Percentiles rank a stretch among this genome's conserved stretches.
Conservation (phyloP, 495 filamentous ascomycete species). For the Aspergillus conjunctus region DNA sequence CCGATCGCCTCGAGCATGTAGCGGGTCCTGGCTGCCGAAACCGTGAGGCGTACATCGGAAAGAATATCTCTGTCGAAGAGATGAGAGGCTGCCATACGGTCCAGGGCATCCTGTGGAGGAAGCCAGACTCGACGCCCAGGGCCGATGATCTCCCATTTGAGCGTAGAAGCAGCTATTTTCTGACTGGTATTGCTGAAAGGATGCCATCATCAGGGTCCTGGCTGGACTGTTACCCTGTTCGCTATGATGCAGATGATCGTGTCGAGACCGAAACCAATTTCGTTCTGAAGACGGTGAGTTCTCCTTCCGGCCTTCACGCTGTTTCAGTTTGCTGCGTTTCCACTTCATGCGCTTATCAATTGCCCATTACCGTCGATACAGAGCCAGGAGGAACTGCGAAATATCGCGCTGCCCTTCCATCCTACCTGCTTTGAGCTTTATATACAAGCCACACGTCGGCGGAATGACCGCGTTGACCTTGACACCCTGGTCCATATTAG, state of each 20-base stretch:
- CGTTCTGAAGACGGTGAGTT: conserved; percentile 7
- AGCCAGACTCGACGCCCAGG: not conserved
- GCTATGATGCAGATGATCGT: conserved; percentile 2
- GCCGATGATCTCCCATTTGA: not conserved
- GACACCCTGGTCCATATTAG: not conserved
- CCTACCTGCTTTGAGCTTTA: conserved; percentile 1
- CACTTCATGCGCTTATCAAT: not conserved
- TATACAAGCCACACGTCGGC: not conserved
- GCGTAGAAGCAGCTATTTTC: not conserved
- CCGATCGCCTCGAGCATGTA: conserved; percentile 1
- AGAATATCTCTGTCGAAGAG: conserved; percentile 2
- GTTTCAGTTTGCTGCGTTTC: not conserved
- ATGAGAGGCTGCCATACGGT: conserved; percentile 12
- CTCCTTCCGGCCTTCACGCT: not conserved
- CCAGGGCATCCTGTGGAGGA: not conserved
- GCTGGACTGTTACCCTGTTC: conserved; percentile 2
- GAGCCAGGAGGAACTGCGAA: not conserved
- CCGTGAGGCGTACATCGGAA: not conserved
- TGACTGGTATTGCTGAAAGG: conserved; percentile 1
- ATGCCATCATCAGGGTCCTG: not conserved
- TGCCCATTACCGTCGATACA: not conserved
- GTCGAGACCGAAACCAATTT: not conserved
- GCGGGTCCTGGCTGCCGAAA: conserved; percentile 8
- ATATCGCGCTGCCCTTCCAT: not conserved
- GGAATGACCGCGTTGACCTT: not conserved